These are phyloP conservation scores for Vaccinium darrowii DNA, from an alignment of 148 eudicot genomes.

Conservation along the genomic window DNA sequence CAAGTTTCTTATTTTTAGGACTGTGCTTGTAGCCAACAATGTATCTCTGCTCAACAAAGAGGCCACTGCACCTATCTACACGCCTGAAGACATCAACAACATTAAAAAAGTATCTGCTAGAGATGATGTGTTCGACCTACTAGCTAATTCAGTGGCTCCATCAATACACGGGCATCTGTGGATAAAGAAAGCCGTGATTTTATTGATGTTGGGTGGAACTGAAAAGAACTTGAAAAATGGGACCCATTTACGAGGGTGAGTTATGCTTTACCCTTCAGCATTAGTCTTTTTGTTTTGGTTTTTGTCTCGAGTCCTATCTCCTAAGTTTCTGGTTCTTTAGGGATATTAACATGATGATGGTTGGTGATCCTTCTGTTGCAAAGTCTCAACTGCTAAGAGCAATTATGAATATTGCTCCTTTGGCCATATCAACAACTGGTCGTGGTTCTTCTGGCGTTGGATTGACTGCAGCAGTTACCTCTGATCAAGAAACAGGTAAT, in stretches of 20 bases:
- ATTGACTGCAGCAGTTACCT: slow-evolving; percentile 96
- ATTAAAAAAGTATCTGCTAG: slow-evolving; percentile 78
- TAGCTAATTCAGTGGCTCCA: slow-evolving; percentile 90
- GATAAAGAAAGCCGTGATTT: slow-evolving; percentile 94
- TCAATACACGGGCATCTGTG: slow-evolving; percentile 93
- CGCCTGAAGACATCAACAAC: slow-evolving; percentile 65
- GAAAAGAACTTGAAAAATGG: slow-evolving; percentile 98
- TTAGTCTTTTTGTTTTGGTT: slow-evolving; percentile 1
- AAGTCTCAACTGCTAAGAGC: slow-evolving; percentile 97
- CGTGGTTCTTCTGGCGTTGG: slow-evolving; percentile 99
- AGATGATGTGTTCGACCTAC: slow-evolving; percentile 78
- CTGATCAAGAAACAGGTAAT: slow-evolving; percentile 97
- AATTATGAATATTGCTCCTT: slow-evolving; percentile 96
- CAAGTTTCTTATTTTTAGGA: slow-evolving; percentile 40
- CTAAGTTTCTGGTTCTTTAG: slow-evolving; percentile 32
- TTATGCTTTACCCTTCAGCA: background rate
- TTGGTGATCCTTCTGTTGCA: slow-evolving; percentile 99
- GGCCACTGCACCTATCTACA: slow-evolving; percentile 78
- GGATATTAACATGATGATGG: slow-evolving; percentile 99
- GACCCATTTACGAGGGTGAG: slow-evolving; percentile 95
- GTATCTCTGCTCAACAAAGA: slow-evolving; percentile 87
- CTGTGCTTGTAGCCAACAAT: slow-evolving; percentile 88
- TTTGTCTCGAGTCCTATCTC: background rate
- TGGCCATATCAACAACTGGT: slow-evolving; percentile 97
- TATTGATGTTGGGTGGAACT: slow-evolving; percentile 90